These are phyloP conservation scores for Dillenia suffruticosa DNA, from an alignment of 164 flowering plant species.

Conservation along the genomic window DNA sequence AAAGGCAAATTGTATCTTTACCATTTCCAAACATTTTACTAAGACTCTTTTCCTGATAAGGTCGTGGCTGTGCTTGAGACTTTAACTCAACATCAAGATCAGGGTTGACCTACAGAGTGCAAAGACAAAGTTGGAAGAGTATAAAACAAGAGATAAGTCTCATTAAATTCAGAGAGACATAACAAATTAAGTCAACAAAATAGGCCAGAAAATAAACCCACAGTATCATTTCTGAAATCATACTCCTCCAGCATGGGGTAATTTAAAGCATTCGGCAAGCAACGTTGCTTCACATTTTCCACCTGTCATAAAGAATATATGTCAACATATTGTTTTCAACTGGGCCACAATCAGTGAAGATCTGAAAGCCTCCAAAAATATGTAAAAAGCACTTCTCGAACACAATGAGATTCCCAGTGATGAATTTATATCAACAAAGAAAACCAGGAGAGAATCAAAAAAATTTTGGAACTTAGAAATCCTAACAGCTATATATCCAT, in stretches of 20 bases:
- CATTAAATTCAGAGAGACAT: no score
- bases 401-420: neutral
- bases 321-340: no score
- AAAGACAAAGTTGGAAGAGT: neutral
- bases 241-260: conserved; percentile 99
- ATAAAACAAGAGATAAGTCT: neutral
- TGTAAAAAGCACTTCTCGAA: neutral
- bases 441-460: neutral
- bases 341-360: no score
- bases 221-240: conserved; percentile 97
- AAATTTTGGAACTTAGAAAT: neutral
- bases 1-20: conserved; percentile 15
- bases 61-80: conserved; percentile 97
- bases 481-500: no score
- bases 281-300: conserved; percentile 95
- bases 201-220: conserved; percentile 29
- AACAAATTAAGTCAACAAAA: no score
- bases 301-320: conserved; percentile 40
- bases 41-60: conserved; percentile 97
- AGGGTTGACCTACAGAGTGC: conserved; percentile 74
- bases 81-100: conserved; percentile 89
- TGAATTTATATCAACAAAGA: neutral
- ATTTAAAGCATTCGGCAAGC: conserved; percentile 90
- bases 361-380: neutral
- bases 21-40: conserved; percentile 99